Evolutionary conservation across 2,329 filamentous ascomycete species (phyloP).

Genomic region (Aspergillus hiratsukae): DNA sequence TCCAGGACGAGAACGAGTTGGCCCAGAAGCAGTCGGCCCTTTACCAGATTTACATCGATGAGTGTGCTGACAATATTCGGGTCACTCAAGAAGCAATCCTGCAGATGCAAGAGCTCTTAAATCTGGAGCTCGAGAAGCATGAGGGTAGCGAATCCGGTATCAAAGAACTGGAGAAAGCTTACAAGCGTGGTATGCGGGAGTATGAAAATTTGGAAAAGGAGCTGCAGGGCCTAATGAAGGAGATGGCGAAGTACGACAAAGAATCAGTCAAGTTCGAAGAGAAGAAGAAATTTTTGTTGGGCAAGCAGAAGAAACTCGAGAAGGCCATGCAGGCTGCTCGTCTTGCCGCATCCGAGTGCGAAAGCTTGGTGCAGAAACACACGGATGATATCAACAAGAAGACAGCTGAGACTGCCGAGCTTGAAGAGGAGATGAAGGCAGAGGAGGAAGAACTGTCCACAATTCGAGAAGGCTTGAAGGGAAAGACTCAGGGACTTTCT

Average conservation of each 20-base stretch:
- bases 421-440: conserved; percentile 70
- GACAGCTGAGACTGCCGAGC: conserved; percentile 64
- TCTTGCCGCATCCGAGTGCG: conserved; percentile 67
- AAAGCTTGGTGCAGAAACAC: conserved; percentile 73
- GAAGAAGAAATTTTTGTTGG: conserved; percentile 87
- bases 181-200: conserved; percentile 76
- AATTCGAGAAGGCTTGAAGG: conserved; percentile 86
- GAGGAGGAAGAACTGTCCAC: conserved; percentile 77
- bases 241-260: conserved; percentile 90
- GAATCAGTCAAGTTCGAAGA: conserved; percentile 97
- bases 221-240: conserved; percentile 72
- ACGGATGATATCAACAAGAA: conserved; percentile 72
- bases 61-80: conserved; percentile 81
- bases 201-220: conserved; percentile 79
- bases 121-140: conserved; percentile 86
- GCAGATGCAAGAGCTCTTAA: conserved; percentile 84
- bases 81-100: conserved; percentile 85
- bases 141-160: conserved; percentile 85
- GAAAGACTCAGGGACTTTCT: conserved; percentile 91
- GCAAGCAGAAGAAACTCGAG: conserved; percentile 92
- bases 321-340: conserved; percentile 78
- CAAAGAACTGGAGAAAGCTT: conserved; percentile 80
- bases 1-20: conserved; percentile 90
- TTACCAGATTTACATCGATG: conserved; percentile 85
- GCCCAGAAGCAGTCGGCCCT: conserved; percentile 82